These are phyloP conservation scores for Schrenkiella parvula DNA, from an alignment of 345 rosid species.

Conservation along the genomic window DNA sequence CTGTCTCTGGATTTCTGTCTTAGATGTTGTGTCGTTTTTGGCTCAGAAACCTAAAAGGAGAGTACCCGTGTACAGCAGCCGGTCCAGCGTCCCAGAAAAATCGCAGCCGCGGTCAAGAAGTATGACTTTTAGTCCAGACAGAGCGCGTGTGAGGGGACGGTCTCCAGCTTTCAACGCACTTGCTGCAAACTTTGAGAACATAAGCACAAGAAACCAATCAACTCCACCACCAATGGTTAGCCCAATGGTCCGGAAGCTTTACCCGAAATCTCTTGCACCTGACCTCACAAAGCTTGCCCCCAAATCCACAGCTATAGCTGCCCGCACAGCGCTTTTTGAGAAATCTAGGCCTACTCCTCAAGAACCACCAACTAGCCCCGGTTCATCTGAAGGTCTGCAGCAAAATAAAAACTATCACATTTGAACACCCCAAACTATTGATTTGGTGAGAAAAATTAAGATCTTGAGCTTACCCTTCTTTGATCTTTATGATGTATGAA, in stretches of 20 bases:
- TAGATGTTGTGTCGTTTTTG: constrained; percentile 4
- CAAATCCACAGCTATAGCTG: constrained; percentile 65
- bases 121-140: constrained; percentile 91
- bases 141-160: constrained; percentile 97
- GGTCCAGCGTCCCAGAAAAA: constrained; percentile 84
- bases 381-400: constrained; percentile 61
- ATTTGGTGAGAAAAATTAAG: not conserved
- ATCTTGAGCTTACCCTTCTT: constrained; percentile 13
- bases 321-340: constrained; percentile 67
- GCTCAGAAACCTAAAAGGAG: constrained; percentile 90
- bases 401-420: not conserved
- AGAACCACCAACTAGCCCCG: constrained; percentile 56
- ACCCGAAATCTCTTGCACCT: constrained; percentile 87
- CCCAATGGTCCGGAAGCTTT: constrained; percentile 70
- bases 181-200: constrained; percentile 90
- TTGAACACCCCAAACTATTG: not conserved
- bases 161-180: constrained; percentile 98
- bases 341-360: constrained; percentile 54
- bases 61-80: constrained; percentile 71
- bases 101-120: constrained; percentile 91
- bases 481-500: constrained; percentile 33
- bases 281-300: constrained; percentile 59
- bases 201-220: constrained; percentile 78
- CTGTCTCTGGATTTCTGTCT: constrained; percentile 2
- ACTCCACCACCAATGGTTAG: constrained; percentile 91